Base-by-base conservation (phyloP, 148 eudicot species). In the Persicaria maculosa region DNA sequence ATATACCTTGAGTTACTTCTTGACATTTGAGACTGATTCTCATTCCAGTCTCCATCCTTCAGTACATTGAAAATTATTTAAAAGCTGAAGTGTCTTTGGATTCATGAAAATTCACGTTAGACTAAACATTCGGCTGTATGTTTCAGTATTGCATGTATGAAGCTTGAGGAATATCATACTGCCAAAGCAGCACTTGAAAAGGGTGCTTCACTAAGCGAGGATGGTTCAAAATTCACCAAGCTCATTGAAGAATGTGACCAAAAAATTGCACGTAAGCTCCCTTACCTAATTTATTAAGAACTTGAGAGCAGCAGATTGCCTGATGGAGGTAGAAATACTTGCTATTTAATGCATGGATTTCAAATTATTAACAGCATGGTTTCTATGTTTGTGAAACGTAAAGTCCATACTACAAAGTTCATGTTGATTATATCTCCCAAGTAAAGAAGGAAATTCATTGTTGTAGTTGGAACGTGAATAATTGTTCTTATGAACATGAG, bases 151-250 rank as follows among this genome's bases (percentile, higher is more conserved):
- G 98, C 98, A 2, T 90, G 93, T 74, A 72, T 94, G 74, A 86
- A 90, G 85, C 98, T 94, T 76, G 97, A 94, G 82, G 97, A 92
- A 53, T 94, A 91, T 62, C 84, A 90, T 77, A 90, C 96, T 79
- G 98, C 97, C 6, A 94, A 92, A 85, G 75, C 83, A 68, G 89
- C 98, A 44, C 80, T 91, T 67, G 90, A 87, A 84, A 81, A 81
- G 40, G 98, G 98, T 75, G 87, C 90, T 52, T 79, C 86, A 72
- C 80, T 94, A 73, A 88, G 92, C 17, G 89, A 85, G 12, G 83
- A 53, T 57, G 96, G 88, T 58, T 77, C 90, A 44, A 87, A 97
- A 82, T 94, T 94, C 78, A 74, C 75, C 25, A 86, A 85, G 10
- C 79, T 86, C 78, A 87, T 94, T 78, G 87, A 91, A 78, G 91